Base-by-base conservation (phyloP, 371 early-diverging fungal genomes). In the Basidiobolus heterosporus region DNA sequence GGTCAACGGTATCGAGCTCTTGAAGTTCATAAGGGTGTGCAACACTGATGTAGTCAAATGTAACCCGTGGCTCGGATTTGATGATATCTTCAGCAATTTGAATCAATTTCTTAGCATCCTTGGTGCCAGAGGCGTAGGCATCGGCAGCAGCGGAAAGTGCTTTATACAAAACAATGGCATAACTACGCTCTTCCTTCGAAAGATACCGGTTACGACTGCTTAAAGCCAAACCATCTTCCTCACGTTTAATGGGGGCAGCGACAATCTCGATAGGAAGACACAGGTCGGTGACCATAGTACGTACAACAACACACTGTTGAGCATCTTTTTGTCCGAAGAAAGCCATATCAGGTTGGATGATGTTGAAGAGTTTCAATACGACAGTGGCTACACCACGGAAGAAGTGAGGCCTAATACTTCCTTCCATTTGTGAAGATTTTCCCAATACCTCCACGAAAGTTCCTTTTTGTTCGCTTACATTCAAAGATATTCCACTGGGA, bases 331-430 rank as follows among this genome's bases (percentile, higher is more conserved):
- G 96, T 1, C 98, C 98, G 62, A 97, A 91, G 54, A 65, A 85
- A 7, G 83, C 85, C 24, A 67, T 53, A 15, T 82, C 78, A 2
- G 98, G 95, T 65, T 81, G 78, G 19, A 81, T 78, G 37, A 85
- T 78, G 59, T 91, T 89, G 53, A 97, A 76, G 37, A 97, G 80
- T 65, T 94, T 97, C 41, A 82, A 61, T 14, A 94, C 94, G 2
- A 97, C 83, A 0, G 98, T 97, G 1, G 91, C 85, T 1, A 97
- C 98, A 30, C 98, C 98, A 37, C 94, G 76, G 72, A 97, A 97
- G 62, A 95, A 95, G 55, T 85, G 84, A n/a, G 95, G 94, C 0
- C 98, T 76, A 0, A 88, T 77, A 9, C 61, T 61, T 16, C 98
- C 98, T 58, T 97, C 98, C 64, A 92, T 64, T 59, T 87, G 85